Evolutionary conservation across 495 filamentous ascomycete genomes (phyloP), one percentile per base, ranked within the genome.

Genomic region (Penicillium antarcticum): DNA sequence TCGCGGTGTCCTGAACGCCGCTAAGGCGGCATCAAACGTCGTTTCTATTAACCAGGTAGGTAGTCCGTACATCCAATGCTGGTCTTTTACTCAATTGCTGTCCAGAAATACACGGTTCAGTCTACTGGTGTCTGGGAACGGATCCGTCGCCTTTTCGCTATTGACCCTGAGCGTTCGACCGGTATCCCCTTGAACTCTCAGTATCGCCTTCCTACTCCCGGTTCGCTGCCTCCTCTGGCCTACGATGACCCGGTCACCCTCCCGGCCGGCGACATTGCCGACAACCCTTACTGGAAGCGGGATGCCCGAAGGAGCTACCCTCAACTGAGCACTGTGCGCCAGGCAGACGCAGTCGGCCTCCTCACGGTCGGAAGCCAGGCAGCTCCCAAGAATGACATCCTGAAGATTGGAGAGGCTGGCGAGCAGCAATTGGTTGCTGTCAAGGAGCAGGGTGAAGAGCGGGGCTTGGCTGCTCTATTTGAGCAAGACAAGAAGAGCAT

Each of bases 221-320:
- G 90, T 55, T 77, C 80, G 53, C 75, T 86, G 64, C 85, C 89
- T 58, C 91, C 95, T 21, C 63, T 80, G 18, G 66, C 68, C 23
- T 98, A 96, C 73, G 84, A 89, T 67, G 95, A 97, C 64, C 91
- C 91, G 13, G 88, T 95, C 42, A 97, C 92, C 11, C 31, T 88
- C 0, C 94, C 95, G n/a, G 89, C 94, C 2, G 91, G 83, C 48
- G 94, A 99, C 69, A 83, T 98, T 55, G 94, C 94, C 59, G 94
- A 95, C 64, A 98, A 98, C 71, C 83, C 94, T 34, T 98, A 98
- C 82, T 98, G 91, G 89, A 95, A 95, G 75, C 91, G 94, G 48
- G 94, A 98, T 60, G 70, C 76, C 45, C 87, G 94, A 42, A 84
- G 95, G 61, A 81, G 78, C 62, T 98, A 97, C 75, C 87, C 95